phyloP scores from a whole-genome alignment of 148 eudicot species.

The Fallopia convolvulus region DNA sequence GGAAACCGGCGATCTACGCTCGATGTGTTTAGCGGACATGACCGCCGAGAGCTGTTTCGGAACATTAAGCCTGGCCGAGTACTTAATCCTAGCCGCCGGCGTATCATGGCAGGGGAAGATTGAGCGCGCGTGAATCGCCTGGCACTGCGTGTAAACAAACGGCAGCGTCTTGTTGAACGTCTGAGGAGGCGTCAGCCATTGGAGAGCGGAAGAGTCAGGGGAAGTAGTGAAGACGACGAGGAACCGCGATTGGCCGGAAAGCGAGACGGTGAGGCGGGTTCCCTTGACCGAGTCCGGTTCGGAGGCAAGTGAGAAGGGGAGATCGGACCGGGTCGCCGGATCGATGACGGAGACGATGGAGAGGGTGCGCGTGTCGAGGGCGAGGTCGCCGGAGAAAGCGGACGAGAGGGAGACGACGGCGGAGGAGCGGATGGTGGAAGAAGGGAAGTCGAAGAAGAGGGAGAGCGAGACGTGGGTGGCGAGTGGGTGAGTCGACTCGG shows the following conservation, averaged over 20 bases:
- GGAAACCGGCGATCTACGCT: slow-evolving; percentile 44
- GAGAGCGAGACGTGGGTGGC: slow-evolving; percentile 39
- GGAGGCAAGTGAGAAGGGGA: slow-evolving; percentile 29
- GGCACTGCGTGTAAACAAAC: slow-evolving; percentile 90
- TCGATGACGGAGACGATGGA: slow-evolving; percentile 24
- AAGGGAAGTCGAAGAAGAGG: slow-evolving; percentile 35
- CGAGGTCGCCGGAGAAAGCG: slow-evolving; percentile 26
- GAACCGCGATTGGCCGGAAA: slow-evolving; percentile 15
- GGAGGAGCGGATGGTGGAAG: slow-evolving; percentile 27
- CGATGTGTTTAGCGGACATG: slow-evolving; percentile 77
- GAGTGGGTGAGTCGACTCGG: slow-evolving; percentile 26
- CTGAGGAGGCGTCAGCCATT: slow-evolving; percentile 82
- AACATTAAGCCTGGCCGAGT: slow-evolving; percentile 53
- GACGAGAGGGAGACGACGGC: slow-evolving; percentile 32
- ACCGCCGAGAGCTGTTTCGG: slow-evolving; percentile 59
- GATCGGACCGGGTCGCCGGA: slow-evolving; percentile 10
- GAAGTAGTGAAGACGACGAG: slow-evolving; percentile 22
- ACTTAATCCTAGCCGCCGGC: slow-evolving; percentile 67
- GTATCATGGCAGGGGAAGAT: slow-evolving; percentile 95
- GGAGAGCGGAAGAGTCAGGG: slow-evolving; percentile 56
- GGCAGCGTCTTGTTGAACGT: slow-evolving; percentile 60
- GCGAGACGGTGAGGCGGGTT: slow-evolving; percentile 20
- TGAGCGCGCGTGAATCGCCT: slow-evolving; percentile 79
- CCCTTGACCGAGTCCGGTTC: slow-evolving; percentile 29
- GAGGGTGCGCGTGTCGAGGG: slow-evolving; percentile 36